A percentile compares a stretch with the other conserved stretches of the same genome.
These are phyloP conservation scores for Simplicillium sp. DNA, from an alignment of 2,329 filamentous ascomycete genomes.

Conservation along the genomic window DNA sequence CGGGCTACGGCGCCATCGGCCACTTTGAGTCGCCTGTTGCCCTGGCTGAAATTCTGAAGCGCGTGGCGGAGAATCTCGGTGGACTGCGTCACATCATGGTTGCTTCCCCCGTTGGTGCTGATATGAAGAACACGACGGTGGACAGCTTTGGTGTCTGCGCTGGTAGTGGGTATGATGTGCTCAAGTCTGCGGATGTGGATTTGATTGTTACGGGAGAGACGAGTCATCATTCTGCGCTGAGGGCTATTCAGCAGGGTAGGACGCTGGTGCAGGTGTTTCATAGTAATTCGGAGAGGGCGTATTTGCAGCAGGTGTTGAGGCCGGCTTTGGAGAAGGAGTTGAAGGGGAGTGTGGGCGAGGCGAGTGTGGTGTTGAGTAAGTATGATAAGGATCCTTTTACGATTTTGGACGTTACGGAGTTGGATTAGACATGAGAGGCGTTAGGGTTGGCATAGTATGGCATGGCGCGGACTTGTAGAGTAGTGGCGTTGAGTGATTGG, in stretches of 20 bases:
- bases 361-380: constrained; percentile 65
- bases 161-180: constrained; percentile 72
- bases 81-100: constrained; percentile 47
- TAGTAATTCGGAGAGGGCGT: constrained; percentile 84
- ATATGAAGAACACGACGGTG: constrained; percentile 34
- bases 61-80: constrained; percentile 58
- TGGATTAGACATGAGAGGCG: constrained; percentile 22
- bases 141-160: constrained; percentile 76
- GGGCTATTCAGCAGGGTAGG: constrained; percentile 74
- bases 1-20: constrained; percentile 44
- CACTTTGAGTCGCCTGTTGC: constrained; percentile 26
- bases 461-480: no score
- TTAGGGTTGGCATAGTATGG: no score
- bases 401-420: constrained; percentile 47
- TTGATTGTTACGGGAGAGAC: constrained; percentile 87
- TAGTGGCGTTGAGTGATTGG: no score
- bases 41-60: constrained; percentile 34
- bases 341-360: constrained; percentile 34
- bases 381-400: constrained; percentile 82
- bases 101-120: constrained; percentile 38
- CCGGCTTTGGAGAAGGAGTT: constrained; percentile 53
- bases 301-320: constrained; percentile 62
- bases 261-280: constrained; percentile 83
- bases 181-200: constrained; percentile 63
- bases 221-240: constrained; percentile 83